These are phyloP conservation scores for Fusarium humuli DNA, from an alignment of 2,329 filamentous ascomycete species.

Conservation along the genomic window DNA sequence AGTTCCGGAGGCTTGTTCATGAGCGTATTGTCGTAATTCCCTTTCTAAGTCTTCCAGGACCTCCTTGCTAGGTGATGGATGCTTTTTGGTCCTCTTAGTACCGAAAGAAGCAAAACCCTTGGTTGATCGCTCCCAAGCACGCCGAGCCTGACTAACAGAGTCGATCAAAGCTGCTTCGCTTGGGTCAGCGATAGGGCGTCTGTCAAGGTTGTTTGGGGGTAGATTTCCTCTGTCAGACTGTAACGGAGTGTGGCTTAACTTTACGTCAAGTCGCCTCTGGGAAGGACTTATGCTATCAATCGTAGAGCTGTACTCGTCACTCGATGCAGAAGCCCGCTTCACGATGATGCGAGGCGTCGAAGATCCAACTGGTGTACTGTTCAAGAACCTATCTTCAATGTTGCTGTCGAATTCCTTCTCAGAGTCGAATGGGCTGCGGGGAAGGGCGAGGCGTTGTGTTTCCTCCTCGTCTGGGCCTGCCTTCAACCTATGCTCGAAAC, in stretches of 20 bases:
- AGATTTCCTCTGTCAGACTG: not conserved
- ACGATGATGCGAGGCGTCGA: slow-evolving; percentile 53
- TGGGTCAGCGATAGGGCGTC: not conserved
- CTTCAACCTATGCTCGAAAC: slow-evolving; percentile 42
- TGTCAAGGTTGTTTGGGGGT: not conserved
- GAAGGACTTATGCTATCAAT: slow-evolving; percentile 5
- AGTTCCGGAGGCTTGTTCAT: slow-evolving; percentile 32
- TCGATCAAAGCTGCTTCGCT: slow-evolving; percentile 12
- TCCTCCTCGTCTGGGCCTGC: slow-evolving; percentile 6
- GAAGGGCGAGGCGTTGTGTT: slow-evolving; percentile 4
- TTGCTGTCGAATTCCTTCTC: slow-evolving; percentile 55
- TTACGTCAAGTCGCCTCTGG: slow-evolving; percentile 7
- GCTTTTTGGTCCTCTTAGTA: slow-evolving; percentile 54
- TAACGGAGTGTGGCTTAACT: not conserved
- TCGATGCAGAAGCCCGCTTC: slow-evolving; percentile 31
- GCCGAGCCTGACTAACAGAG: slow-evolving; percentile 17
- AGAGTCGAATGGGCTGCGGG: slow-evolving; percentile 50
- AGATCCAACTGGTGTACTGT: slow-evolving; percentile 51
- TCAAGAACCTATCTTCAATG: slow-evolving; percentile 55
- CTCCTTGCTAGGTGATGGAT: slow-evolving; percentile 59
- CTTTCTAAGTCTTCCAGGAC: slow-evolving; percentile 54
- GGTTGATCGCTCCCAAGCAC: slow-evolving; percentile 2
- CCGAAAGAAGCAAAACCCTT: not conserved
- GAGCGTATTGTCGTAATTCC: slow-evolving; percentile 51
- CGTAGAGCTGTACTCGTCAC: slow-evolving; percentile 29